These are phyloP conservation scores for Rhodofomes roseus DNA, from an alignment of 1,284 basidiomycete genomes.

Conservation along the genomic window DNA sequence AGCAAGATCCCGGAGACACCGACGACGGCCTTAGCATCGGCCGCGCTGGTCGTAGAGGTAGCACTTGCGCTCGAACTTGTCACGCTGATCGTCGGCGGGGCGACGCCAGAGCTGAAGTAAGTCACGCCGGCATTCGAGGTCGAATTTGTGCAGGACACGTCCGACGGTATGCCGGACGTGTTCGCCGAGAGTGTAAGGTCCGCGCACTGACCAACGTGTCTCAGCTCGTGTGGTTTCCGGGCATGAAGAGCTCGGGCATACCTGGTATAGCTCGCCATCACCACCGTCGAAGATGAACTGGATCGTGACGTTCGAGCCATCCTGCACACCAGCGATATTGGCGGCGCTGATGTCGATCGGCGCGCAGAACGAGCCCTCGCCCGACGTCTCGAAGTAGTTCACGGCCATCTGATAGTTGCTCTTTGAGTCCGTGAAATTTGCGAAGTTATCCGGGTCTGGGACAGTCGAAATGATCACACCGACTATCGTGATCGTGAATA, in stretches of 20 bases:
- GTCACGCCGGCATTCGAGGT: conserved; percentile 17
- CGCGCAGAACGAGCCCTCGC: conserved; percentile 59
- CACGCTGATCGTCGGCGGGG: conserved; percentile 8
- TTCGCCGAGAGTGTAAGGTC: conserved; percentile 56
- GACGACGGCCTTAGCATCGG: conserved; percentile 11
- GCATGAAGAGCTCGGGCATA: conserved; percentile 20
- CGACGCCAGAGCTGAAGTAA: conserved; percentile 5
- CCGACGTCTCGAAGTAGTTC: conserved; percentile 47
- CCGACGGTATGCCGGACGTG: conserved; percentile 35
- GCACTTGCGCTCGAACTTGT: conserved; percentile 12
- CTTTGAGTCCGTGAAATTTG: conserved; percentile 31
- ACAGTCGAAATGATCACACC: conserved; percentile 54
- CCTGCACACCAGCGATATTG: conserved; percentile 45
- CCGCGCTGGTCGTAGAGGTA: conserved; percentile 16
- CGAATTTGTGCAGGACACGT: conserved; percentile 28
- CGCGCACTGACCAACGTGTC: conserved; percentile 47
- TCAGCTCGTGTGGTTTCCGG: background rate
- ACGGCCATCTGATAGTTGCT: conserved; percentile 26
- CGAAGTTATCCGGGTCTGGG: conserved; percentile 61
- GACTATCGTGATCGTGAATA: conserved; percentile 40
- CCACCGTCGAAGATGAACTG: conserved; percentile 62
- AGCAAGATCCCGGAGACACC: conserved; percentile 11
- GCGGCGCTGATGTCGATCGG: conserved; percentile 52
- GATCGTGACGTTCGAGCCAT: conserved; percentile 58
- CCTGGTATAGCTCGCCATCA: conserved; percentile 69